phyloP scores from a whole-genome alignment of 768 basidiomycete genomes.

The Lactarius deliciosus region DNA sequence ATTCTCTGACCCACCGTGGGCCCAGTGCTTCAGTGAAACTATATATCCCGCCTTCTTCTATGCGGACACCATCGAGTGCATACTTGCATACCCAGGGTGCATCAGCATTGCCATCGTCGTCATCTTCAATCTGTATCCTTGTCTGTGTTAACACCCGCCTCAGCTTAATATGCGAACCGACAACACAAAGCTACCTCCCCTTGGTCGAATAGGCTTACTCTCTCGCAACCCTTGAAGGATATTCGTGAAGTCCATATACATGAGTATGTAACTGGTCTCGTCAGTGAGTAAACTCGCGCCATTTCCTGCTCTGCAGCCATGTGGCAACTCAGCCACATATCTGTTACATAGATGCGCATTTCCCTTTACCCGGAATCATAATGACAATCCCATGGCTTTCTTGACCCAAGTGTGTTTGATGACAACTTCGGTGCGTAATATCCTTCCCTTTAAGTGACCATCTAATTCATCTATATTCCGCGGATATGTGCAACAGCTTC shows the following conservation, averaged over 20 bases:
- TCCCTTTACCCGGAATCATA: slow-evolving; percentile 51
- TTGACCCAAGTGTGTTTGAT: slow-evolving; percentile 36
- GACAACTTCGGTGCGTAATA: slow-evolving; percentile 21
- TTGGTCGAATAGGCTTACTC: slow-evolving; percentile 36
- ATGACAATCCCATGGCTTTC: slow-evolving; percentile 67
- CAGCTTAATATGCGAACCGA: slow-evolving; percentile 37
- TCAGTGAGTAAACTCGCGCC: slow-evolving; percentile 51
- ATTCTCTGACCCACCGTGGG: slow-evolving; percentile 67
- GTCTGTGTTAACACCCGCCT: slow-evolving; percentile 30
- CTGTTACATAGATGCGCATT: slow-evolving; percentile 14
- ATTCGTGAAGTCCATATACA: slow-evolving; percentile 52
- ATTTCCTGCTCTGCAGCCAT: slow-evolving; percentile 13
- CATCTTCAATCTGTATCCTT: slow-evolving; percentile 11
- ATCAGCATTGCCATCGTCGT: slow-evolving; percentile 19
- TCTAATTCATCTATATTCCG: slow-evolving; percentile 25
- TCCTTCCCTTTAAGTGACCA: slow-evolving; percentile 34
- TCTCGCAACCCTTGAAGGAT: slow-evolving; percentile 34
- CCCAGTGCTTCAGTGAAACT: slow-evolving; percentile 76
- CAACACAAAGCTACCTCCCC: slow-evolving; percentile 30
- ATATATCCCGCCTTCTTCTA: slow-evolving; percentile 45
- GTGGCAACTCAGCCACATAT: slow-evolving; percentile 6
- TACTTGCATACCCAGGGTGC: slow-evolving; percentile 32
- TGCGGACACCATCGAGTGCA: slow-evolving; percentile 41
- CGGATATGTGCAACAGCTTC: slow-evolving; percentile 45
- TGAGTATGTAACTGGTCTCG: slow-evolving; percentile 65